phyloP scores from a whole-genome alignment of 176 grass and related monocot genomes.

The Zoysia pacifica region DNA sequence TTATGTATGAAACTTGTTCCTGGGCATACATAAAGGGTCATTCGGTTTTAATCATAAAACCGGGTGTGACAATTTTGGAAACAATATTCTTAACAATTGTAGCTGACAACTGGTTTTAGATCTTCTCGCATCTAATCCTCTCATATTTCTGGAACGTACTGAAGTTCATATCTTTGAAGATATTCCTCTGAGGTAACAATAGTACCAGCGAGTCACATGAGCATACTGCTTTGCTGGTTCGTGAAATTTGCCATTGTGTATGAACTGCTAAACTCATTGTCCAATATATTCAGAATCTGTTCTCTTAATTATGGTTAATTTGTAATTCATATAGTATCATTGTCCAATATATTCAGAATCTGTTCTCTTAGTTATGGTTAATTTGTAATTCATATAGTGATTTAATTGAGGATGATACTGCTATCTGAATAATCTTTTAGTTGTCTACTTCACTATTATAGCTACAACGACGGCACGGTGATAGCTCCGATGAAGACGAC shows the following conservation, averaged over 20 bases:
- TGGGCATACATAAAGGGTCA: too few species aligned
- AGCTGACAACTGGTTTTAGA: neutral
- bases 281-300: neutral
- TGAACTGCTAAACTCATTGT: too few species aligned
- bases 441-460: too few species aligned
- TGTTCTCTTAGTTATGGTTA: neutral
- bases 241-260: neutral
- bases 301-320: neutral
- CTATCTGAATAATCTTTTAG: neutral
- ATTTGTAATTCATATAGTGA: neutral
- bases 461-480: too few species aligned
- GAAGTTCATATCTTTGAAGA: slow-evolving; percentile 16
- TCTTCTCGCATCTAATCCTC: neutral
- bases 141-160: neutral
- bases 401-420: slow-evolving; percentile 3
- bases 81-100: neutral
- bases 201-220: neutral
- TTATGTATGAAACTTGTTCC: too few species aligned
- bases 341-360: neutral
- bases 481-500: too few species aligned
- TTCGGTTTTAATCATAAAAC: too few species aligned
- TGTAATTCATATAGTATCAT: neutral
- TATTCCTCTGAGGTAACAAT: neutral
- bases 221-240: neutral
- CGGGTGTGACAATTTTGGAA: too few species aligned